Percentiles rank a stretch among this genome's conserved stretches.
Conservation (phyloP, 2,329 filamentous ascomycete species). For the Fusarium sp. region DNA sequence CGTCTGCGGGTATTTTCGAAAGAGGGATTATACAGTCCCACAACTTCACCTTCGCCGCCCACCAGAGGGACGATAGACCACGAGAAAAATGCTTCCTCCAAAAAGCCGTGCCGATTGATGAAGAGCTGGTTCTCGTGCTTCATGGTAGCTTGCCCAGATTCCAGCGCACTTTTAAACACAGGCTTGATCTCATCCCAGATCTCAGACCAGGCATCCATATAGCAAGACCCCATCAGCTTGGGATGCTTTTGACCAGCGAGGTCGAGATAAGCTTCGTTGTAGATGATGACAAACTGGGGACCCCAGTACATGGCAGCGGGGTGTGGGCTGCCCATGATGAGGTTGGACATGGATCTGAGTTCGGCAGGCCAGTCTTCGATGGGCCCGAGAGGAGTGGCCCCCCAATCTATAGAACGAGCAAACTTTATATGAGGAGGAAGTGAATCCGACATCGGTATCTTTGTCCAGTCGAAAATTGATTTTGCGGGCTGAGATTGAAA, state of each 20-base stretch:
- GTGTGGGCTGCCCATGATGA: conserved; percentile 83
- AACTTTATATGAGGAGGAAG: conserved; percentile 79
- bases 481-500: conserved; percentile 50
- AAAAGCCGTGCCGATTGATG: conserved; percentile 73
- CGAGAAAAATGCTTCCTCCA: conserved; percentile 85
- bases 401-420: conserved; percentile 78
- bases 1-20: conserved; percentile 85
- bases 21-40: conserved; percentile 81
- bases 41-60: conserved; percentile 77
- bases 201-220: conserved; percentile 76
- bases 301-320: conserved; percentile 86
- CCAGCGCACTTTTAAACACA: conserved; percentile 73
- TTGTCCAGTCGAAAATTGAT: conserved; percentile 84
- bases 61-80: conserved; percentile 85
- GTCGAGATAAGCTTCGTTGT: conserved; percentile 78
- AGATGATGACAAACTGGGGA: conserved; percentile 72
- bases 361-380: conserved; percentile 80
- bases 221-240: conserved; percentile 76
- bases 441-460: conserved; percentile 70
- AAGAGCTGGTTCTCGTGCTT: conserved; percentile 85
- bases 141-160: conserved; percentile 82
- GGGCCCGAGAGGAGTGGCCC: conserved; percentile 76
- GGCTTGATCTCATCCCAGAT: conserved; percentile 79
- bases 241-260: conserved; percentile 84
- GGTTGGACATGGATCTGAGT: conserved; percentile 80